phyloP scores from a whole-genome alignment of 2,329 filamentous ascomycete species.

The Penicillium thymicola region DNA sequence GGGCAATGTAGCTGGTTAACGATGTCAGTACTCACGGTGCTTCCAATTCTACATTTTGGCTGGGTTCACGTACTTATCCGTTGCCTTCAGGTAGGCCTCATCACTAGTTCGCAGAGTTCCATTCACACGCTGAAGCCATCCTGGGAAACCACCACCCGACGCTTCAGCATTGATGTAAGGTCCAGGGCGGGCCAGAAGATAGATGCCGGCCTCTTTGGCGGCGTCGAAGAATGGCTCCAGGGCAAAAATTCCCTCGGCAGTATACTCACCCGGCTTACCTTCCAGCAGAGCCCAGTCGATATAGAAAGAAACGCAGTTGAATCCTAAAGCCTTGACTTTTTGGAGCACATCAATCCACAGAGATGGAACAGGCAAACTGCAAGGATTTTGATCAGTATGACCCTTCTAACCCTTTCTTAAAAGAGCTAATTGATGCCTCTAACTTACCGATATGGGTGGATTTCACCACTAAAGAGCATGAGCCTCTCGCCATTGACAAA shows the following conservation, averaged over 20 bases:
- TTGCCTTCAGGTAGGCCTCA: constrained; percentile 62
- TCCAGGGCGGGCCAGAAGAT: constrained; percentile 68
- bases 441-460: constrained; percentile 62
- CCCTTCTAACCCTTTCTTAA: too few relatives aligned
- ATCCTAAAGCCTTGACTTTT: constrained; percentile 77
- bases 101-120: constrained; percentile 63
- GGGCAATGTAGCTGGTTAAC: constrained; percentile 53
- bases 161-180: constrained; percentile 78
- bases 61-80: constrained; percentile 53
- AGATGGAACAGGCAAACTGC: constrained; percentile 57
- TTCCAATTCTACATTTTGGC: too few relatives aligned
- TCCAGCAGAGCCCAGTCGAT: constrained; percentile 75
- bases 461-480: constrained; percentile 70
- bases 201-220: constrained; percentile 69
- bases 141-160: constrained; percentile 74
- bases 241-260: constrained; percentile 68
- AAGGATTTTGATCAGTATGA: not conserved
- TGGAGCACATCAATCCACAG: constrained; percentile 73
- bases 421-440: not conserved
- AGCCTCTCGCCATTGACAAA: constrained; percentile 67
- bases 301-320: constrained; percentile 77
- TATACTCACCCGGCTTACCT: constrained; percentile 67
- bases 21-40: constrained; percentile 6
- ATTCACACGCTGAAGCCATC: constrained; percentile 70
- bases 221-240: constrained; percentile 74